These are phyloP conservation scores for Candida sanyiensis DNA, from an alignment of 805 yeast species.

Conservation along the genomic window DNA sequence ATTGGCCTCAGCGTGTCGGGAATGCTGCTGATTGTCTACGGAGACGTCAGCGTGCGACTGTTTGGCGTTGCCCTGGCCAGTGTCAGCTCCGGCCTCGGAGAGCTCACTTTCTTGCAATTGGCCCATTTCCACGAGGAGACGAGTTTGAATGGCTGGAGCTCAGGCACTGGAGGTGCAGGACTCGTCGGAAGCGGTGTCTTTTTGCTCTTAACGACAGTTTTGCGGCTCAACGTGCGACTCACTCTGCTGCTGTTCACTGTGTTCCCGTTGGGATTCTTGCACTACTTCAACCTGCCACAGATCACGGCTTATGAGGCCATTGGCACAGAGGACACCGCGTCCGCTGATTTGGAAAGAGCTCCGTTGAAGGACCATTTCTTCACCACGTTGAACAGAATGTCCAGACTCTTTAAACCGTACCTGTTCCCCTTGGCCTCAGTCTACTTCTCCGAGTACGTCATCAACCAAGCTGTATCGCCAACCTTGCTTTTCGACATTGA, in stretches of 20 bases:
- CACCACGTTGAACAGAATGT: conserved; percentile 30
- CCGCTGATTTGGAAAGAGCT: neutral
- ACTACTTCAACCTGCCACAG: conserved; percentile 28
- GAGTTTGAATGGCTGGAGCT: conserved; percentile 82
- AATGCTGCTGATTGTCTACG: conserved; percentile 54
- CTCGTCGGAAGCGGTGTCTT: conserved; percentile 72
- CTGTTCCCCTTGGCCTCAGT: conserved; percentile 84
- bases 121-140: conserved; percentile 64
- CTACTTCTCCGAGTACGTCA: conserved; percentile 78
- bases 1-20: conserved; percentile 62
- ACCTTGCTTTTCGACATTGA: conserved; percentile 75
- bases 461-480: conserved; percentile 90
- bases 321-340: conserved; percentile 1
- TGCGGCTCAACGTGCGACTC: conserved; percentile 47
- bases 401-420: conserved; percentile 50
- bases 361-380: conserved; percentile 4
- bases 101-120: conserved; percentile 77
- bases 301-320: conserved; percentile 9
- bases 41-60: conserved; percentile 37
- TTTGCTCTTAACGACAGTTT: conserved; percentile 64
- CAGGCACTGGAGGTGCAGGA: conserved; percentile 97
- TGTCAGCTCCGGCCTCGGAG: conserved; percentile 84
- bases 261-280: conserved; percentile 48
- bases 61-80: conserved; percentile 78
- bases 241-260: conserved; percentile 55